Evolutionary conservation across 2,329 filamentous ascomycete genomes (phyloP).

Genomic region (Aureobasidium zeae): DNA sequence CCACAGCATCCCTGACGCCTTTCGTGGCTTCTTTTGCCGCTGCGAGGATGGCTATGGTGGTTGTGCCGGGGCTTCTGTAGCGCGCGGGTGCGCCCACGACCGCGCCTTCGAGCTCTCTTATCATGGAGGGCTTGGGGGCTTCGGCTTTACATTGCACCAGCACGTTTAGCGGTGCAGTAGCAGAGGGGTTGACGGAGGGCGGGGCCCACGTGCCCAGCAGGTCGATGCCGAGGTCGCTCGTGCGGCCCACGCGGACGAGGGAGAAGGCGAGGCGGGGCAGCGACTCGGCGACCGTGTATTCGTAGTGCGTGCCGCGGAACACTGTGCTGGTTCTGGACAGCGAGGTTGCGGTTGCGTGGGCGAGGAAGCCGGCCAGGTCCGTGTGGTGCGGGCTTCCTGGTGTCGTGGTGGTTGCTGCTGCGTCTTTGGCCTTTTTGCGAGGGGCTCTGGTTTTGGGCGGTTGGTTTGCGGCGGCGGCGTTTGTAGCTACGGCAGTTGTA

Average conservation of each 20-base stretch:
- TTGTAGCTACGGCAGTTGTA: background rate
- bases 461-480: slow-evolving; percentile 1
- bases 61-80: slow-evolving; percentile 56
- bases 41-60: slow-evolving; percentile 65
- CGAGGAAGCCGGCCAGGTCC: slow-evolving; percentile 55
- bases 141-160: slow-evolving; percentile 60
- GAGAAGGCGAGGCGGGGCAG: slow-evolving; percentile 55
- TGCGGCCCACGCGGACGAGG: slow-evolving; percentile 56
- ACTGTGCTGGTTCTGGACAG: slow-evolving; percentile 49
- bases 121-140: slow-evolving; percentile 45
- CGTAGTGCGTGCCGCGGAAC: slow-evolving; percentile 67
- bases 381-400: slow-evolving; percentile 44
- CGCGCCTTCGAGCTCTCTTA: slow-evolving; percentile 73
- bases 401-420: slow-evolving; percentile 3
- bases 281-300: slow-evolving; percentile 55
- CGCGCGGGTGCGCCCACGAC: slow-evolving; percentile 63
- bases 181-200: slow-evolving; percentile 35
- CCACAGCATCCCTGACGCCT: slow-evolving; percentile 65
- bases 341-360: slow-evolving; percentile 49
- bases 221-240: slow-evolving; percentile 63
- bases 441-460: background rate
- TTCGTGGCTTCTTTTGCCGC: slow-evolving; percentile 62
- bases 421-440: slow-evolving; percentile 1
- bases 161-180: slow-evolving; percentile 30
- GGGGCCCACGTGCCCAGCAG: slow-evolving; percentile 62